Evolutionary conservation across 805 yeast genomes (phyloP).

Genomic region (Millerago galiae): DNA sequence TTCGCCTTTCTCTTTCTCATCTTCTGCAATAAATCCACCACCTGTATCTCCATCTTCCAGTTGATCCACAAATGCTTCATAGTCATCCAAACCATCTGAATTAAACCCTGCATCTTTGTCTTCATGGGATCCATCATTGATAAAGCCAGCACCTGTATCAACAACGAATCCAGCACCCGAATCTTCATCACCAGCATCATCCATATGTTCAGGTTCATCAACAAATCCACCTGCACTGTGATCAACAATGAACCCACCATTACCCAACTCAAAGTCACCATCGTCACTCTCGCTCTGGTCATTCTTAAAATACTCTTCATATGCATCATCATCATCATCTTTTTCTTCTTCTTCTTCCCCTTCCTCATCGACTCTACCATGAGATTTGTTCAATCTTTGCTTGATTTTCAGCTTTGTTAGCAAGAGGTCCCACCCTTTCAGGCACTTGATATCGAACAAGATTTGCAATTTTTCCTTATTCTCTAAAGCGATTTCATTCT

Average conservation of each 20-base stretch:
- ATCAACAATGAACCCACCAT: slow-evolving; percentile 8
- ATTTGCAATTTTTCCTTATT: slow-evolving; percentile 32
- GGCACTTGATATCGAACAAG: slow-evolving; percentile 41
- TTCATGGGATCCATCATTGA: neutral
- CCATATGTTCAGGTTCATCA: slow-evolving; percentile 5
- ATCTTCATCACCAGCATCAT: neutral
- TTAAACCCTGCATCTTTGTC: neutral
- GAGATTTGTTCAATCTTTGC: slow-evolving; percentile 37
- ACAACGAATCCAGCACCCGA: neutral
- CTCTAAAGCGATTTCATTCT: slow-evolving; percentile 42
- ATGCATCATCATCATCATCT: slow-evolving; percentile 14
- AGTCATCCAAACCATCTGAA: neutral
- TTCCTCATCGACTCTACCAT: slow-evolving; percentile 30
- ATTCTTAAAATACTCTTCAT: slow-evolving; percentile 17
- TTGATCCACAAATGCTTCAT: slow-evolving; percentile 19
- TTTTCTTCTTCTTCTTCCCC: slow-evolving; percentile 9
- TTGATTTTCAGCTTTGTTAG: slow-evolving; percentile 37
- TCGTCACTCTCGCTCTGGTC: slow-evolving; percentile 13
- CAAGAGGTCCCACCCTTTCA: slow-evolving; percentile 39
- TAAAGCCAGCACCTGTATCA: neutral
- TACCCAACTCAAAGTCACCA: neutral
- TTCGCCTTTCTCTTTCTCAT: slow-evolving; percentile 5
- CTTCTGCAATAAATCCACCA: slow-evolving; percentile 13
- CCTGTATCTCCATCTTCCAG: slow-evolving; percentile 8
- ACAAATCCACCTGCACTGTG: slow-evolving; percentile 9